Evolutionary conservation across 164 flowering plant species (phyloP).

Genomic region (Vitis cinerea): DNA sequence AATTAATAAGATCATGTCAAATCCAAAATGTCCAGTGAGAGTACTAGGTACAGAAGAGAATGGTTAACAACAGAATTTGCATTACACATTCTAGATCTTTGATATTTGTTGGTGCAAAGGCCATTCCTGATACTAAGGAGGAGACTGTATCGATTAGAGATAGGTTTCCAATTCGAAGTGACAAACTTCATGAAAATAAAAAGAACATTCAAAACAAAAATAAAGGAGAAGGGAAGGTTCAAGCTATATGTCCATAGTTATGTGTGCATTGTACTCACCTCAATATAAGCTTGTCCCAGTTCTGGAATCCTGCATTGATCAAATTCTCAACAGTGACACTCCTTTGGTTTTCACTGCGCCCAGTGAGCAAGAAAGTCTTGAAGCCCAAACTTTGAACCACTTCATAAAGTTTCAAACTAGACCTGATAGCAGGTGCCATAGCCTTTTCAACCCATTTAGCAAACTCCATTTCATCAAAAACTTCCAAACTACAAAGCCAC

Average conservation of each 20-base stretch:
- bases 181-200: too few species aligned
- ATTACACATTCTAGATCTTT: too few species aligned
- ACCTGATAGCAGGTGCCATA: constrained; percentile 57
- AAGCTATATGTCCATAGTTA: neutral
- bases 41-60: too few species aligned
- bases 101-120: too few species aligned
- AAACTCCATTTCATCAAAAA: constrained; percentile 57
- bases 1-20: too few species aligned
- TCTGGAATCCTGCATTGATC: constrained; percentile 61
- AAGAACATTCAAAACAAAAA: neutral
- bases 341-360: constrained; percentile 75
- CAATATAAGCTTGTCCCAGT: constrained; percentile 85
- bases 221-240: neutral
- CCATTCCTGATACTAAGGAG: too few species aligned
- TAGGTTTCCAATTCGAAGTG: too few species aligned
- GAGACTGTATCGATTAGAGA: too few species aligned
- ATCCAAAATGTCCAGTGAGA: too few species aligned
- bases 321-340: constrained; percentile 64
- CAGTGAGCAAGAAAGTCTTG: constrained; percentile 80
- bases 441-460: constrained; percentile 85
- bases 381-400: constrained; percentile 64
- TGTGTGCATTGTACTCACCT: constrained; percentile 45
- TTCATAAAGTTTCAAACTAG: constrained; percentile 77
- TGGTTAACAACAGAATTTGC: too few species aligned
- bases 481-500: constrained; percentile 54